phyloP scores from a whole-genome alignment of 2,329 filamentous ascomycete genomes.

The Atkinsonella texensis region DNA sequence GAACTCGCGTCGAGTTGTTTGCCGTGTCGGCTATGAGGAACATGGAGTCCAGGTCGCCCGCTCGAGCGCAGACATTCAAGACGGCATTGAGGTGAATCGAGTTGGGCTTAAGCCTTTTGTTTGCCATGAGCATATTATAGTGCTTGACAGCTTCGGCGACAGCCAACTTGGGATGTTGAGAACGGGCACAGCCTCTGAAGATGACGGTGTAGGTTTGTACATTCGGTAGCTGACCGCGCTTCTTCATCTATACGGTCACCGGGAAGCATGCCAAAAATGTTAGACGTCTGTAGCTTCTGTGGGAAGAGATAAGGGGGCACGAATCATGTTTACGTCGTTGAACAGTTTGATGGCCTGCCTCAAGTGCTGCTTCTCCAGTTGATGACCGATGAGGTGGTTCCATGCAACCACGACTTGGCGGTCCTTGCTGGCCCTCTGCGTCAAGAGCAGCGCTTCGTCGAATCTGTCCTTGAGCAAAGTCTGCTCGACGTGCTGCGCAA shows the following conservation, averaged over 20 bases:
- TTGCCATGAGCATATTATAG: constrained; percentile 61
- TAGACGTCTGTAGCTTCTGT: neutral
- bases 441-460: constrained; percentile 56
- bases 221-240: constrained; percentile 70
- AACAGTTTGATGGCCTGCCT: constrained; percentile 65
- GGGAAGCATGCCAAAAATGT: neutral
- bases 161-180: constrained; percentile 44
- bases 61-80: constrained; percentile 67
- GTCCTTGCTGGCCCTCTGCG: constrained; percentile 54
- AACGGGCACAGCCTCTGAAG: constrained; percentile 59
- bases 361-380: constrained; percentile 48
- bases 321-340: constrained; percentile 56
- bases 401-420: constrained; percentile 63
- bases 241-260: constrained; percentile 65
- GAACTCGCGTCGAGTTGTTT: constrained; percentile 49
- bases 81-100: constrained; percentile 81
- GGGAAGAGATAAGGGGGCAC: neutral
- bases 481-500: constrained; percentile 54
- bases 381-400: constrained; percentile 73
- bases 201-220: constrained; percentile 74
- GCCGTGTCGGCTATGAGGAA: constrained; percentile 66
- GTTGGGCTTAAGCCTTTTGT: constrained; percentile 54
- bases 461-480: constrained; percentile 47
- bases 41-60: constrained; percentile 65
- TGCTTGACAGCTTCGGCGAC: constrained; percentile 59